These are phyloP conservation scores for Pelagophyceae sp. DNA, from an alignment of 352 stramenopile species.

Conservation along the genomic window DNA sequence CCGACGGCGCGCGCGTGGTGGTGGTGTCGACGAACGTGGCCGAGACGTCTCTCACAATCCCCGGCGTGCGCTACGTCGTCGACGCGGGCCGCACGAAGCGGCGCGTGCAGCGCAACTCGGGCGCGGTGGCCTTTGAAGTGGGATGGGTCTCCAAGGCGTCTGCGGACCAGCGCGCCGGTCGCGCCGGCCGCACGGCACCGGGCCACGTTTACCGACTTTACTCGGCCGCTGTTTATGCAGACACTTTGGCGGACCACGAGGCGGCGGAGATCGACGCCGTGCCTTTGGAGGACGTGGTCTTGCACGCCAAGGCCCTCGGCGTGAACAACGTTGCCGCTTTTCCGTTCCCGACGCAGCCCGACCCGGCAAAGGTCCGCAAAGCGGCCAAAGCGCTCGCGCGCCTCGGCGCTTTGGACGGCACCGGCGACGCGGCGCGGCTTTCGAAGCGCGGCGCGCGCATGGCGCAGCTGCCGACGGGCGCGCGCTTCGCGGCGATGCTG, in stretches of 20 bases:
- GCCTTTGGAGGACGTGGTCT: constrained; percentile 87
- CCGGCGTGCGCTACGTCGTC: constrained; percentile 89
- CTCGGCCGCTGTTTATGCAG: constrained; percentile 86
- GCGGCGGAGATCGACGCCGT: constrained; percentile 69
- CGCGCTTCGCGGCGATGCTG: constrained; percentile 58
- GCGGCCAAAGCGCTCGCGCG: not conserved
- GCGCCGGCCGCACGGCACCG: constrained; percentile 78
- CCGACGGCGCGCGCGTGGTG: constrained; percentile 76
- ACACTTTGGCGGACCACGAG: constrained; percentile 79
- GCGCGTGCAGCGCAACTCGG: constrained; percentile 79
- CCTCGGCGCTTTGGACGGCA: not conserved
- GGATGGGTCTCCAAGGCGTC: constrained; percentile 76
- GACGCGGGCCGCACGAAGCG: constrained; percentile 91
- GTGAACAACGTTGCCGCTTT: constrained; percentile 87
- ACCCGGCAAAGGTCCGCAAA: not conserved
- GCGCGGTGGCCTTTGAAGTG: constrained; percentile 72
- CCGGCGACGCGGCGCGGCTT: constrained; percentile 23
- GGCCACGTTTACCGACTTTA: constrained; percentile 98
- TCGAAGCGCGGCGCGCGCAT: constrained; percentile 47
- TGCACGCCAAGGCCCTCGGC: constrained; percentile 94
- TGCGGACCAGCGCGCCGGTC: constrained; percentile 80
- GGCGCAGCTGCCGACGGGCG: constrained; percentile 50
- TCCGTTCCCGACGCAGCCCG: constrained; percentile 86
- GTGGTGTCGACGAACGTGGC: constrained; percentile 97
- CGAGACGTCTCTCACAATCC: constrained; percentile 91